Evolutionary conservation across 768 basidiomycete species (phyloP).

Genomic region (Termitomyces sp.): DNA sequence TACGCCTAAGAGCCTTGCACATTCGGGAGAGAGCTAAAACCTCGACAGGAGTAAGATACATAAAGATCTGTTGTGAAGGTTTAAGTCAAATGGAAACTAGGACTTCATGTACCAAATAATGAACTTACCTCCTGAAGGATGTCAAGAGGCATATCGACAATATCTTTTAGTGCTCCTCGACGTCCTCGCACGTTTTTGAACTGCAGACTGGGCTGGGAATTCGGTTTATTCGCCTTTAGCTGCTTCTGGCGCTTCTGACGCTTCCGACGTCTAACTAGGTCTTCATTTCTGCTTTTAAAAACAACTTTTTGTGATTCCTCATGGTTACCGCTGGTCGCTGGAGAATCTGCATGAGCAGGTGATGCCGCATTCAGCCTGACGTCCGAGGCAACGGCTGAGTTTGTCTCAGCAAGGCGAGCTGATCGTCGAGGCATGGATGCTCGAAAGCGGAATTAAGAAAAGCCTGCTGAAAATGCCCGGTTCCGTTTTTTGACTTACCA

Average conservation of each 20-base stretch:
- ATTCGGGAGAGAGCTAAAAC: too few species aligned
- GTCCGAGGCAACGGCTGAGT: neutral
- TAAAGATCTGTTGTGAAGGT: neutral
- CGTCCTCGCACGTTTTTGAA: conserved; percentile 7
- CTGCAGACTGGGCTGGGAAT: neutral
- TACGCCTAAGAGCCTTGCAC: too few species aligned
- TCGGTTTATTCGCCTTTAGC: neutral
- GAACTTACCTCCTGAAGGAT: conserved; percentile 20
- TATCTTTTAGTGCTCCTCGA: conserved; percentile 11
- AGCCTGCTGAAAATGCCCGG: too few species aligned
- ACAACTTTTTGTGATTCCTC: neutral
- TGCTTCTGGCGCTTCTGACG: neutral
- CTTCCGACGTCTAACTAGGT: neutral
- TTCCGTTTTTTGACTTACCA: too few species aligned
- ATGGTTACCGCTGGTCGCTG: neutral
- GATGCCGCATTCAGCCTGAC: neutral
- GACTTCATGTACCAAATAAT: neutral
- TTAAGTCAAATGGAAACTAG: neutral
- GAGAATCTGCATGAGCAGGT: too few species aligned
- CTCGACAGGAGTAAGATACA: too few species aligned
- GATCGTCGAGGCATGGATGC: neutral
- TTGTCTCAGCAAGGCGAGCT: neutral
- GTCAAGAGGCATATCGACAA: conserved; percentile 24
- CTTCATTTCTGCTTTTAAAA: neutral
- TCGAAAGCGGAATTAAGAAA: too few species aligned